Percentiles rank a stretch among this genome's conserved stretches.
Evolutionary conservation across 2,329 filamentous ascomycete genomes (phyloP).

Genomic region (Penicillium sp.): DNA sequence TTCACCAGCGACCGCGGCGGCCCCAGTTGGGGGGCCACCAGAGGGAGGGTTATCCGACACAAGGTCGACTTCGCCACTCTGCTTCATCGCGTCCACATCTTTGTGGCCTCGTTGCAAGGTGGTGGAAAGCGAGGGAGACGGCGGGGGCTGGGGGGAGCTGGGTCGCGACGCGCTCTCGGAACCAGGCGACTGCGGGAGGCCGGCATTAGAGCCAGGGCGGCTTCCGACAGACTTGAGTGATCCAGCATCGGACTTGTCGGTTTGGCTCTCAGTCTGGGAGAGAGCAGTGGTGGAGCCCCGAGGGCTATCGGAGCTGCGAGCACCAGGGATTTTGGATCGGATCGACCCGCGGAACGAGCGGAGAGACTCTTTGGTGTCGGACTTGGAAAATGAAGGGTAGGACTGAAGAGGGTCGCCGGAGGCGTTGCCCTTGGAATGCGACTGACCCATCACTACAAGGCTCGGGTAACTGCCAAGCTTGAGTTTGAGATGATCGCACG

Average conservation of each 20-base stretch:
- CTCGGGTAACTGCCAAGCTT: constrained; percentile 29
- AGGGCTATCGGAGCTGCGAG: constrained; percentile 61
- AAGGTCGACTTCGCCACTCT: constrained; percentile 82
- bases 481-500: constrained; percentile 17
- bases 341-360: constrained; percentile 74
- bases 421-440: constrained; percentile 47
- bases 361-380: constrained; percentile 85
- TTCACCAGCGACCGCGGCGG: constrained; percentile 63
- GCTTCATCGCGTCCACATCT: constrained; percentile 70
- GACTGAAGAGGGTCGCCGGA: constrained; percentile 61
- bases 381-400: constrained; percentile 83
- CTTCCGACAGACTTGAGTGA: constrained; percentile 66
- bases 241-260: constrained; percentile 60
- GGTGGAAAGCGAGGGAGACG: constrained; percentile 75
- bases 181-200: constrained; percentile 26
- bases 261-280: constrained; percentile 49
- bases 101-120: constrained; percentile 65
- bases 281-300: constrained; percentile 61
- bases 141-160: constrained; percentile 56
- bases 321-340: constrained; percentile 77
- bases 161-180: constrained; percentile 41
- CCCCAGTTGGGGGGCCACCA: constrained; percentile 50
- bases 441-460: constrained; percentile 42
- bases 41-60: constrained; percentile 84
- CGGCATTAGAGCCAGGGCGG: constrained; percentile 26